Evolutionary conservation across 257 asterid species (phyloP).

Genomic region (Verbena officinalis): DNA sequence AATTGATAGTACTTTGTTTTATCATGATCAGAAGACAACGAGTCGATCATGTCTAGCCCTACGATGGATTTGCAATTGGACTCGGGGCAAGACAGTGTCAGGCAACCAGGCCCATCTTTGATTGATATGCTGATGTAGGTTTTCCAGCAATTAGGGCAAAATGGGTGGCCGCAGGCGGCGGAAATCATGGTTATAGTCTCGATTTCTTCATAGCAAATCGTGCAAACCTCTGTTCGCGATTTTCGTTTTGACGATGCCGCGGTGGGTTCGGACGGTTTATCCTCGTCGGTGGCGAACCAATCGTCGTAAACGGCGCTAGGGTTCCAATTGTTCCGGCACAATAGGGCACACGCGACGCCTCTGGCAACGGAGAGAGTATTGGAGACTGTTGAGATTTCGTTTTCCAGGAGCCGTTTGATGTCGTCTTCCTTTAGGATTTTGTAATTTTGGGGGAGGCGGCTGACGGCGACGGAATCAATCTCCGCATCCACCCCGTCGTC

Average conservation of each 20-base stretch:
- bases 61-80: constrained; percentile 16
- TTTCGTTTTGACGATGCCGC: constrained; percentile 14
- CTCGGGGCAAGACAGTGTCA: constrained; percentile 41
- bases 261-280: constrained; percentile 22
- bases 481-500: background rate
- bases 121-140: constrained; percentile 29
- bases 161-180: constrained; percentile 37
- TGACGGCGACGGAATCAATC: background rate
- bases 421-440: constrained; percentile 26
- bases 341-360: constrained; percentile 30
- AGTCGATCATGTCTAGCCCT: constrained; percentile 26
- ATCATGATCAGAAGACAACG: constrained; percentile 6
- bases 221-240: background rate
- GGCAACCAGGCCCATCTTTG: constrained; percentile 43
- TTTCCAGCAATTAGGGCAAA: constrained; percentile 38
- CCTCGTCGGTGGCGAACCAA: constrained; percentile 46
- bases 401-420: constrained; percentile 27
- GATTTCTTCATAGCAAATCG: constrained; percentile 33
- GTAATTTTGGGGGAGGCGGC: constrained; percentile 13
- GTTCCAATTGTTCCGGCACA: constrained; percentile 37
- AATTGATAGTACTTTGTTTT: constrained; percentile 13
- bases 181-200: background rate
- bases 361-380: constrained; percentile 30
- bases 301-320: constrained; percentile 38
- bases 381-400: constrained; percentile 25